A percentile compares a stretch with the other conserved stretches of the same genome.
These are phyloP conservation scores for Podila verticillata DNA, from an alignment of 192 early-diverging fungal species.

Conservation along the genomic window DNA sequence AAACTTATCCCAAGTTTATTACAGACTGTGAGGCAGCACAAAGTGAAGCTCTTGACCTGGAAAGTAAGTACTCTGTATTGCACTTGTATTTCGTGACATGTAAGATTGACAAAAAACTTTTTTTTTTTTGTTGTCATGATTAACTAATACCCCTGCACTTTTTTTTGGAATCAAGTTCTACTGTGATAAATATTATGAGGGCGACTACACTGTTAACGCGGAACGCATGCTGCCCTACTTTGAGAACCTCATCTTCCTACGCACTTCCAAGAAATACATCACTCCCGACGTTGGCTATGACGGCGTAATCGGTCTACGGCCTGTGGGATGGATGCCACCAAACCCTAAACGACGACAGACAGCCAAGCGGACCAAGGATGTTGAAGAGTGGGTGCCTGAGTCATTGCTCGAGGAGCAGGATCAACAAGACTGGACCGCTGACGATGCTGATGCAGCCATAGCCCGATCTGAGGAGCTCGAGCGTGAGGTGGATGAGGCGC, in stretches of 20 bases:
- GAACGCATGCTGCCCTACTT: slow-evolving; percentile 12
- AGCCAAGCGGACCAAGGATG: neutral
- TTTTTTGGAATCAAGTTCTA: neutral
- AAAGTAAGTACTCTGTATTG: no score
- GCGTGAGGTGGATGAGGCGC: no score
- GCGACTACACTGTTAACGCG: slow-evolving; percentile 6
- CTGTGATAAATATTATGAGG: slow-evolving; percentile 3
- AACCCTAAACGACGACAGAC: neutral
- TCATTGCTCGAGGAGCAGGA: no score
- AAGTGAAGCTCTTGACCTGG: no score
- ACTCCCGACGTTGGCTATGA: neutral
- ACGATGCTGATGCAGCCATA: no score
- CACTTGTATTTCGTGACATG: no score
- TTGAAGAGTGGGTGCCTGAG: neutral
- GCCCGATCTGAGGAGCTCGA: no score
- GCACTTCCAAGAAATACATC: slow-evolving; percentile 3
- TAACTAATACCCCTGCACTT: no score
- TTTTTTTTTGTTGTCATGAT: no score
- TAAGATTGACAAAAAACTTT: no score
- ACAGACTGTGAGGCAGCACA: neutral
- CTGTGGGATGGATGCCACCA: neutral
- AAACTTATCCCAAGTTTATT: no score
- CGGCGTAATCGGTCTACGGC: neutral
- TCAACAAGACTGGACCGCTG: no score
- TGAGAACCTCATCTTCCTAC: neutral